phyloP scores from a whole-genome alignment of 1,284 basidiomycete species.

The Marasmius tenuissimus region DNA sequence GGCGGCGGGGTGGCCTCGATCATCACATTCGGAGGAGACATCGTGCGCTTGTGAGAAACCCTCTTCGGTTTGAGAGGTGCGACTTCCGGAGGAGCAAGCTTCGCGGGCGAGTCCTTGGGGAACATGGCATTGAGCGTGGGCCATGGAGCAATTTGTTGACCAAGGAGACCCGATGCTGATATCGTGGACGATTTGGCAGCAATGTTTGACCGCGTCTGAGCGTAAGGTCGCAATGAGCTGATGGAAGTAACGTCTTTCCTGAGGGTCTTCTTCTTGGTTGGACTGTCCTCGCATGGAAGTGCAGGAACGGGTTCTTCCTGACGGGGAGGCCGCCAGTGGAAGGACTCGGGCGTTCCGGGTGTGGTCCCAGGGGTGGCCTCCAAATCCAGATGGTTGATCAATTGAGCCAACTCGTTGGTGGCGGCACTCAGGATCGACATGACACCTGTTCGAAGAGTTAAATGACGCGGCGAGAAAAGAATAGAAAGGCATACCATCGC shows the following conservation, averaged over 20 bases:
- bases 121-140: conserved; percentile 46
- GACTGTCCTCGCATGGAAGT: conserved; percentile 32
- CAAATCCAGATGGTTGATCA: conserved; percentile 73
- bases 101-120: conserved; percentile 35
- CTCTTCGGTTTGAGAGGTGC: background rate
- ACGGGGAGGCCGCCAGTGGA: conserved; percentile 2
- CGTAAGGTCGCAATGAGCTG: conserved; percentile 61
- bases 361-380: conserved; percentile 65
- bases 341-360: conserved; percentile 30
- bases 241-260: conserved; percentile 47
- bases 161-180: conserved; percentile 34
- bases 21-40: conserved; percentile 53
- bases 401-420: conserved; percentile 72
- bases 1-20: conserved; percentile 38
- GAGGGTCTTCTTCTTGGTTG: conserved; percentile 29
- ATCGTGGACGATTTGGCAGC: conserved; percentile 14
- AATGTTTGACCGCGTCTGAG: conserved; percentile 39
- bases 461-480: conserved; percentile 1
- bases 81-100: conserved; percentile 12
- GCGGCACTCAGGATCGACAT: conserved; percentile 71
- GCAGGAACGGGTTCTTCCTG: background rate
- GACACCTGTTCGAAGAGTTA: conserved; percentile 41
- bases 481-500: conserved; percentile 37
- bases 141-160: conserved; percentile 68
- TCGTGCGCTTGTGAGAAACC: conserved; percentile 48